Evolutionary conservation across 345 rosid species (phyloP), one percentile per base, ranked within the genome.

Genomic region (Gossypioides kirkii): DNA sequence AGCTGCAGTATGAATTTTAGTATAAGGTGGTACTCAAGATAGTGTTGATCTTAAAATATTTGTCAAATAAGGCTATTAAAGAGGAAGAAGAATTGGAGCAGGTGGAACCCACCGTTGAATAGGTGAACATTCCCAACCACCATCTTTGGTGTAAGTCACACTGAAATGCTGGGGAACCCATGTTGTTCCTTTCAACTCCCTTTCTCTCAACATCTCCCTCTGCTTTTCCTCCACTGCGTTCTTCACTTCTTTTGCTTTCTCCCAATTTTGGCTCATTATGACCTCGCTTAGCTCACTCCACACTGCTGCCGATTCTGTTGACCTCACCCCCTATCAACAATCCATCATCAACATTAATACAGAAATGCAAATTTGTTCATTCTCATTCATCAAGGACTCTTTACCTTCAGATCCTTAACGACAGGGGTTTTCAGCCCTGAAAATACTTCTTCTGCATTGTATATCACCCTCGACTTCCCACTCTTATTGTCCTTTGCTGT

Each of bases 101-200:
- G 74, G 84, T 10, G 87, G 87, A 38, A 91, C 89, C 14, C 38
- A 62, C 60, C 75, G 71, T 32, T 79, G 82, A 60, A 82, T 62
- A 11, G 98, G 97, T 26, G 75, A 81, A 81, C 95, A 88, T 2
- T 84, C 88, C 93, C 95, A 92, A 52, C 77, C 85, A 32, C 41
- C 79, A 49, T 88, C 92, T 45, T 84, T 82, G 71, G 50, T 81
- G 58, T 69, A 80, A 70, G 67, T 69, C 20, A 87, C 68, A 13
- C 16, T 79, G 82, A 94, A 90, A 84, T 89, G 85, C 71, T 85
- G 85, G 10, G 98, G 90, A 71, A 70, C 79, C 98, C 95, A 92
- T 38, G 76, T 79, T 63, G 84, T 75, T 13, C 84, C 88, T 22
- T 41, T 69, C 16, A 88, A 76, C 14, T 76, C 73, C 79, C 91